A percentile compares a stretch with the other conserved stretches of the same genome.
Evolutionary conservation across 2,329 filamentous ascomycete species (phyloP).

Genomic region (Orbilia brochopaga): DNA sequence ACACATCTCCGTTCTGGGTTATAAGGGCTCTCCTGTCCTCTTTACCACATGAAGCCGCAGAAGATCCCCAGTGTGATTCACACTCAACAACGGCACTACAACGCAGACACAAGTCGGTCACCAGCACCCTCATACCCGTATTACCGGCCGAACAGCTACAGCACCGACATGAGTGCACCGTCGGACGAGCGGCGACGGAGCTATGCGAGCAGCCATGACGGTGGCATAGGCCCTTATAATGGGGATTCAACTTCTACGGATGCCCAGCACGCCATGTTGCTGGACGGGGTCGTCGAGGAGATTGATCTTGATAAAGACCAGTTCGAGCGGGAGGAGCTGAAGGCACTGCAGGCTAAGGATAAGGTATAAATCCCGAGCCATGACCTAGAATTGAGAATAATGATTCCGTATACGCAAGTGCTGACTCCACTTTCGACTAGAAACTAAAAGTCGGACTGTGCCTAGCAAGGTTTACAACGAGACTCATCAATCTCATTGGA

Average conservation of each 20-base stretch:
- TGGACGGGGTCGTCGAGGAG: slow-evolving; percentile 25
- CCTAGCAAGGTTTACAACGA: slow-evolving; percentile 16
- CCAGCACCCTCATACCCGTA: slow-evolving; percentile 32
- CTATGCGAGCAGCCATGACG: neutral
- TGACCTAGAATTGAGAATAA: neutral
- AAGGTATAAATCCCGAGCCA: slow-evolving; percentile 16
- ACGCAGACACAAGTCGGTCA: slow-evolving; percentile 12
- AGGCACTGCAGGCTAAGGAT: slow-evolving; percentile 23
- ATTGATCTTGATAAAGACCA: slow-evolving; percentile 44
- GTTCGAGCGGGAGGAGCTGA: slow-evolving; percentile 41
- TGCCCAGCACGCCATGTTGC: slow-evolving; percentile 26
- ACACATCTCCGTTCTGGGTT: too few relatives aligned
- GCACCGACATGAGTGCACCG: slow-evolving; percentile 21
- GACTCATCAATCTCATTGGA: slow-evolving; percentile 22
- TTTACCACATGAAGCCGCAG: slow-evolving; percentile 39
- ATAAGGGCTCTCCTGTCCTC: too few relatives aligned
- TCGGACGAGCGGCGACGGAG: neutral
- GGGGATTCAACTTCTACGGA: slow-evolving; percentile 29
- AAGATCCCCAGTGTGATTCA: slow-evolving; percentile 48
- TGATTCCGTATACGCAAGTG: too few relatives aligned
- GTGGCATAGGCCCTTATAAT: slow-evolving; percentile 23
- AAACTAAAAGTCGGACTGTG: slow-evolving; percentile 29
- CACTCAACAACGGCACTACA: slow-evolving; percentile 15
- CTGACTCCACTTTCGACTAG: too few relatives aligned
- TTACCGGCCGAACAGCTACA: slow-evolving; percentile 25